Evolutionary conservation across 2,329 filamentous ascomycete species (phyloP), one percentile per base, ranked within the genome.

Genomic region (Cordyceps cateniannulata): DNA sequence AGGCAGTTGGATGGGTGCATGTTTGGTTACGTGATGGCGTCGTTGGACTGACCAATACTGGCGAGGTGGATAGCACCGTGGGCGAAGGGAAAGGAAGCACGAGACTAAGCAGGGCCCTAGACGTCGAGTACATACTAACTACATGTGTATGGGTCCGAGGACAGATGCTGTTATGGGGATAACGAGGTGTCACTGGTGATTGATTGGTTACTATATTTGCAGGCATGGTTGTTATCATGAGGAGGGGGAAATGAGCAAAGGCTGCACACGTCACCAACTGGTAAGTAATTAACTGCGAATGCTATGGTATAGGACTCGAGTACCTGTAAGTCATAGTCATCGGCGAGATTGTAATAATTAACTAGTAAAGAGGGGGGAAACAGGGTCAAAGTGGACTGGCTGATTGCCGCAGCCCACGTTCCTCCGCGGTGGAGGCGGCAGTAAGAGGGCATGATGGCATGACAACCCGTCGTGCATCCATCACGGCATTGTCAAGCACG

Each of bases 371-470:
- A n/a, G 48, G 35, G 48, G 16, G 25, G 48, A 35, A 35, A 62
- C 47, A 62, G 48, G 35, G 45, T 60, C 45, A 51, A 35, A 51
- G 48, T 51, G 48, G 48, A 35, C 48, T 51, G 25, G 10, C 32
- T 22, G 49, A 50, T 12, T 20, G n/a, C 45, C 18, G 24, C 27
- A 9, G 49, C 49, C n/a, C 49, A 52, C 49, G 49, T 52, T 52
- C 32, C 50, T 52, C 32, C 50, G 25, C 20, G 50, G 50, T 52
- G 50, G 32, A 51, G 49, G 49, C 7, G n/a, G 12, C 27, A 52
- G 10, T 12, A 35, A 10, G 3, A 35, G n/a, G n/a, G n/a, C n/a
- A n/a, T n/a, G n/a, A n/a, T n/a, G n/a, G n/a, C n/a, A n/a, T n/a
- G n/a, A n/a, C n/a, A n/a, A n/a, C n/a, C n/a, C n/a, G n/a, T 35